Evolutionary conservation across 495 filamentous ascomycete genomes (phyloP).

Genomic region (Aspergillus cristatus): DNA sequence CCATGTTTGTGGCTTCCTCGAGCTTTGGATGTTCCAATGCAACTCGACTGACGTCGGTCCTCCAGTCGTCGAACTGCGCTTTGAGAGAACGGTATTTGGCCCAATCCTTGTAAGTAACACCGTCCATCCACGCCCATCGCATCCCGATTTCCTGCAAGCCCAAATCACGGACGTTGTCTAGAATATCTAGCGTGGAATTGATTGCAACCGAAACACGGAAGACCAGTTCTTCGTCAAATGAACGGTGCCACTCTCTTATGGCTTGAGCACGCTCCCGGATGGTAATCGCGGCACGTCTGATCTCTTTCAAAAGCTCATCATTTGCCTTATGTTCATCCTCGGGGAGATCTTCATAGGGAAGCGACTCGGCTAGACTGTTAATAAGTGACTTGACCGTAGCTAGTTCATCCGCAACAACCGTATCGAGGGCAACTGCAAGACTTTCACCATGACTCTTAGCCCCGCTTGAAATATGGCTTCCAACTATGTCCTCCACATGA

Average conservation of each 20-base stretch:
- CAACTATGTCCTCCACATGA: constrained; percentile 69
- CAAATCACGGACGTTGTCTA: constrained; percentile 78
- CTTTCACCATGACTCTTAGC: constrained; percentile 56
- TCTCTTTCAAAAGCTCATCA: constrained; percentile 52
- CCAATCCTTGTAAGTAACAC: constrained; percentile 95
- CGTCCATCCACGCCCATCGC: constrained; percentile 96
- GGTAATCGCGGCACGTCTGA: constrained; percentile 61
- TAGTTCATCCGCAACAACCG: constrained; percentile 51
- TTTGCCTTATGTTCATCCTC: constrained; percentile 46
- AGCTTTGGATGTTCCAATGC: constrained; percentile 66
- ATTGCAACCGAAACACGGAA: constrained; percentile 62
- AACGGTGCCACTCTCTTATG: constrained; percentile 67
- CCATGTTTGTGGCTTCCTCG: constrained; percentile 55
- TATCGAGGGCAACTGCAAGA: constrained; percentile 58
- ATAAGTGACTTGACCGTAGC: constrained; percentile 60
- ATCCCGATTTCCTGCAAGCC: constrained; percentile 93
- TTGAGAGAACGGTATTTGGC: constrained; percentile 79
- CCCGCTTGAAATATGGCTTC: constrained; percentile 57
- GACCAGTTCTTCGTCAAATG: constrained; percentile 61
- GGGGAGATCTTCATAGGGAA: constrained; percentile 45
- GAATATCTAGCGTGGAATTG: constrained; percentile 69
- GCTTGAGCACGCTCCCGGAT: constrained; percentile 77
- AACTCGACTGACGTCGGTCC: constrained; percentile 62
- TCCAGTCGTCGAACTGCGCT: constrained; percentile 76
- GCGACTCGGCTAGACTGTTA: constrained; percentile 44